Evolutionary conservation across 805 yeast genomes (phyloP).

Genomic region (Myxozyma kluyveri): DNA sequence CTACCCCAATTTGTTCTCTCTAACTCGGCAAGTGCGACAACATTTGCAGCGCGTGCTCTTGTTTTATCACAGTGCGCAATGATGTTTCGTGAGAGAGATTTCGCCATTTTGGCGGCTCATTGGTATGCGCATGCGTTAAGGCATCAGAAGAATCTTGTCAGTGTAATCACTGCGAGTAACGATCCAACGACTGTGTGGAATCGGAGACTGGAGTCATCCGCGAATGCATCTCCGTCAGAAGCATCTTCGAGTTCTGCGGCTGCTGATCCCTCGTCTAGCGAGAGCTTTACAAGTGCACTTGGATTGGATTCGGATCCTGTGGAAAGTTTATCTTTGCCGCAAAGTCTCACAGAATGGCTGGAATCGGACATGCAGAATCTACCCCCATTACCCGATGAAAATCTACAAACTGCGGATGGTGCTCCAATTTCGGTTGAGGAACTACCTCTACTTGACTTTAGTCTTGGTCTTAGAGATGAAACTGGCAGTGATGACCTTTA

Average conservation of each 20-base stretch:
- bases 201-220: background rate
- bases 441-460: background rate
- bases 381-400: too few relatives aligned
- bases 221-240: background rate
- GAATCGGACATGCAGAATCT: too few relatives aligned
- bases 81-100: background rate
- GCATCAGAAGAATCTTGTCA: conserved; percentile 11
- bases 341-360: too few relatives aligned
- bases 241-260: background rate
- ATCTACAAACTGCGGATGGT: background rate
- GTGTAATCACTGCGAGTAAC: background rate
- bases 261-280: background rate
- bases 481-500: background rate
- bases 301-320: too few relatives aligned
- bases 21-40: conserved; percentile 5
- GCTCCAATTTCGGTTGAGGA: background rate
- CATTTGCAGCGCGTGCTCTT: conserved; percentile 13
- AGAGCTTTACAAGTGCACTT: too few relatives aligned
- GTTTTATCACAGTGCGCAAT: conserved; percentile 10
- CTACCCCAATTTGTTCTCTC: conserved; percentile 19
- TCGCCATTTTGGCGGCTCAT: conserved; percentile 7
- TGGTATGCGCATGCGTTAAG: conserved; percentile 15
- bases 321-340: too few relatives aligned
- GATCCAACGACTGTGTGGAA: background rate
- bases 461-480: background rate